Evolutionary conservation across 768 basidiomycete species (phyloP), one percentile per base, ranked within the genome.

Genomic region (Mycena epipterygia): DNA sequence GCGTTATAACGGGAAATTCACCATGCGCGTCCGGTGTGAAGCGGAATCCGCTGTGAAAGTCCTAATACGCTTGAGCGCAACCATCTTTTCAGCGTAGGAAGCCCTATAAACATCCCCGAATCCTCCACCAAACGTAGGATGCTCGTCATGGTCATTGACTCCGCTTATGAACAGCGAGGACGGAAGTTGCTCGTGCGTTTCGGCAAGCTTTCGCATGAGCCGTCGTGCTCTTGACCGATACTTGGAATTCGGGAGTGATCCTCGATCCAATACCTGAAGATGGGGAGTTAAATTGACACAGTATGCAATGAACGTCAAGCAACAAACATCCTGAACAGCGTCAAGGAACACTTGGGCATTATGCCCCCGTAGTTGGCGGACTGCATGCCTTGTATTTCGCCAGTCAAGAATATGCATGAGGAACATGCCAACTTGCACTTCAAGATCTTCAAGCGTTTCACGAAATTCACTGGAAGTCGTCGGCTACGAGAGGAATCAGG

Each of bases 101-200:
- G 19, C 63, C n/a, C n/a, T n/a, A n/a, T n/a, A n/a, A n/a, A n/a
- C n/a, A n/a, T n/a, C n/a, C n/a, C n/a, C 75, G 49, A 76, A 77
- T 2, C 76, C 69, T 11, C 76, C 76, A 8, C 62, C 64, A 58
- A 46, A 67, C 13, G 56, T 59, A 6, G 75, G 35, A n/a, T 74
- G 42, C 14, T 42, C 44, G 7, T 68, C 70, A 25, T n/a, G n/a
- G n/a, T n/a, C n/a, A n/a, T n/a, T n/a, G n/a, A n/a, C n/a, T n/a
- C n/a, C n/a, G n/a, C n/a, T n/a, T n/a, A 76, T 71, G 48, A 74
- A 70, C 12, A 76, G 56, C 14, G 68, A 65, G 11, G 68, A 29
- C 5, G 75, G 76, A 9, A 76, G 58, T n/a, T 56, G 58, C 23
- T 68, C 70, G 37, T 30, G 49, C 2, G 51, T 29, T 35, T 74